These are phyloP conservation scores for Biscutella laevigata DNA, from an alignment of 441 rosid species.

Conservation along the genomic window DNA sequence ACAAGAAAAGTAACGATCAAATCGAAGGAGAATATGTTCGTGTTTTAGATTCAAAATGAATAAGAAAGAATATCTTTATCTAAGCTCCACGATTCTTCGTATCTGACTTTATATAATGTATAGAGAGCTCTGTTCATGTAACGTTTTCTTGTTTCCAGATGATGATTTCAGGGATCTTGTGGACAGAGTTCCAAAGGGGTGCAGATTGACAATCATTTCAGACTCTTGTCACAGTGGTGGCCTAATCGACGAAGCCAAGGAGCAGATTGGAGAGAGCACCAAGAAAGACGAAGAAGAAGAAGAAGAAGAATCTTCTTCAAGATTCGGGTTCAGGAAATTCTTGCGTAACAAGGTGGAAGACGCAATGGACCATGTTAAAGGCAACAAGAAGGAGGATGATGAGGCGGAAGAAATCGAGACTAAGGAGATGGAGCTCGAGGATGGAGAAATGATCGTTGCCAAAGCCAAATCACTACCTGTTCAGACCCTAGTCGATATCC, in stretches of 20 bases:
- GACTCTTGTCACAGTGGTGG: slow-evolving; percentile 96
- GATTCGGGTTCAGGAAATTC: slow-evolving; percentile 49
- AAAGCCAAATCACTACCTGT: slow-evolving; percentile 72
- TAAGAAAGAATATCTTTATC: too few relatives aligned
- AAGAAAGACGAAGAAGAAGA: slow-evolving; percentile 23
- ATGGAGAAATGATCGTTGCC: slow-evolving; percentile 43
- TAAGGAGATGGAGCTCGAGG: slow-evolving; percentile 31
- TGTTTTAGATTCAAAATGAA: not conserved
- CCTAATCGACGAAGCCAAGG: slow-evolving; percentile 75
- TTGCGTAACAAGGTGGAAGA: slow-evolving; percentile 41
- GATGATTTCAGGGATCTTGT: slow-evolving; percentile 88
- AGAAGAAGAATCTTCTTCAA: slow-evolving; percentile 29
- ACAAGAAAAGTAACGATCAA: not conserved
- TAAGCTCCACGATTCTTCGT: not conserved
- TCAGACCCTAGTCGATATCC: slow-evolving; percentile 64
- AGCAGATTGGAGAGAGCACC: slow-evolving; percentile 90
- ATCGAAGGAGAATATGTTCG: not conserved
- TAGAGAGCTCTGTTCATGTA: not conserved
- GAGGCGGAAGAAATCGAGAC: slow-evolving; percentile 29
- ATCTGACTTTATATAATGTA: not conserved
- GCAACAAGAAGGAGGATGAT: slow-evolving; percentile 29
- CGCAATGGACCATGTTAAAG: slow-evolving; percentile 53
- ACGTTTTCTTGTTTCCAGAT: slow-evolving; percentile 34
- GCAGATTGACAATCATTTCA: slow-evolving; percentile 63
- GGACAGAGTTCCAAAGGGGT: slow-evolving; percentile 56